Evolutionary conservation across 2,329 filamentous ascomycete genomes (phyloP).

Genomic region (Didymella arachidicola): DNA sequence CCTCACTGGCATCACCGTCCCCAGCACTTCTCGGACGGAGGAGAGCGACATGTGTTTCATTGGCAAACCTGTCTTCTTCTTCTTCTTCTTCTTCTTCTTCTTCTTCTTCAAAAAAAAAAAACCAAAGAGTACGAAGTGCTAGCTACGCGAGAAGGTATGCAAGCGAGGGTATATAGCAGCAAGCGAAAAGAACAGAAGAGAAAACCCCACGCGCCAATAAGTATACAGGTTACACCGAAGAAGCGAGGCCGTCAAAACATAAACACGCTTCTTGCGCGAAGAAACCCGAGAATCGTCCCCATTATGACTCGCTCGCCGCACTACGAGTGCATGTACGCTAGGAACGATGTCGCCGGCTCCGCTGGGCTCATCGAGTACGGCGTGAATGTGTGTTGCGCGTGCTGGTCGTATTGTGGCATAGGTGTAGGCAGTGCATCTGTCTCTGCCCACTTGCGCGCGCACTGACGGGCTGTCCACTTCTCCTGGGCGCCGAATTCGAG

Average conservation of each 20-base stretch:
- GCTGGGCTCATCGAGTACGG: constrained; percentile 50
- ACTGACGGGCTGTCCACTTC: constrained; percentile 60
- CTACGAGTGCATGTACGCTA: constrained; percentile 41
- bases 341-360: constrained; percentile 39
- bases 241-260: neutral
- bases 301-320: neutral
- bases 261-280: neutral
- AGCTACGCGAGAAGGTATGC: neutral
- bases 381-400: constrained; percentile 42
- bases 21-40: neutral
- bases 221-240: neutral
- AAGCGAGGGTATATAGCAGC: constrained; percentile 22
- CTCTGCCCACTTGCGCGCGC: constrained; percentile 61
- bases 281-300: neutral
- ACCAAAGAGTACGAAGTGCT: neutral
- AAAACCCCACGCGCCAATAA: constrained; percentile 3
- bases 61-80: neutral
- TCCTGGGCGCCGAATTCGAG: constrained; percentile 59
- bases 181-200: neutral
- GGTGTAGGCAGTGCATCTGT: constrained; percentile 42
- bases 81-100: too few relatives aligned
- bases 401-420: constrained; percentile 46
- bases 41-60: neutral
- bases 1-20: neutral
- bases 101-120: too few relatives aligned